Percentiles rank a stretch among this genome's conserved stretches.
Conservation (phyloP, 495 filamentous ascomycete species). For the Geoglossum glabrum region DNA sequence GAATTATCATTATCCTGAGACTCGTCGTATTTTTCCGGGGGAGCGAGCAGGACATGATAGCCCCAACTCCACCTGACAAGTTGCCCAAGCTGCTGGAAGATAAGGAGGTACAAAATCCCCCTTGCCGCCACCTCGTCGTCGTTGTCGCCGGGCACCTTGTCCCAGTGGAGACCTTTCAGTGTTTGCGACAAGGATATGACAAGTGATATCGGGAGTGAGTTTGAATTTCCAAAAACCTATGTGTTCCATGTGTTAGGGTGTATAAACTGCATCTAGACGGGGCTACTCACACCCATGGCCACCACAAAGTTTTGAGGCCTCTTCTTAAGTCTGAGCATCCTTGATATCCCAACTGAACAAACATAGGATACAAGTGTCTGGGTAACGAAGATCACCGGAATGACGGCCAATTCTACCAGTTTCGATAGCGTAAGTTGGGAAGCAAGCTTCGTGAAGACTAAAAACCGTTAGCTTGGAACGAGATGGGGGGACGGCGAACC, state of each 20-base stretch:
- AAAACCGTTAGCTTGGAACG: not conserved
- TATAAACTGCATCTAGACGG: not conserved
- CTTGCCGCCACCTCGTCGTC: constrained; percentile 86
- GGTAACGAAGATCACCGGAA: constrained; percentile 77
- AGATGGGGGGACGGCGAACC: constrained; percentile 13
- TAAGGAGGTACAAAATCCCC: constrained; percentile 84
- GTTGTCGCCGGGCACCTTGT: constrained; percentile 73
- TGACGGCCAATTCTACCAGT: constrained; percentile 73
- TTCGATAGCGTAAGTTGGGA: constrained; percentile 84
- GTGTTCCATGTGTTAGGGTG: constrained; percentile 2
- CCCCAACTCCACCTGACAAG: constrained; percentile 96
- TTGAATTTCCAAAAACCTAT: constrained; percentile 88
- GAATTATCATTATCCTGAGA: constrained; percentile 27
- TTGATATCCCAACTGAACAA: constrained; percentile 47
- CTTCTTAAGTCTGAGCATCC: constrained; percentile 60
- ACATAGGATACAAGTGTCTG: constrained; percentile 70
- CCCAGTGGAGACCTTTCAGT: constrained; percentile 80
- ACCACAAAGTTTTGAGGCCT: constrained; percentile 80
- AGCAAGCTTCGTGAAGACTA: constrained; percentile 95
- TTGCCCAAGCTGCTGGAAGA: constrained; percentile 95
- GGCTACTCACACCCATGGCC: constrained; percentile 62
- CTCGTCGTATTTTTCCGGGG: constrained; percentile 47
- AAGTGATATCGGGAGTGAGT: constrained; percentile 90
- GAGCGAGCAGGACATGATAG: constrained; percentile 76
- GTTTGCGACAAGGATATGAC: constrained; percentile 88